These are phyloP conservation scores for Haberlea rhodopensis DNA, from an alignment of 257 asterid genomes.

Conservation along the genomic window DNA sequence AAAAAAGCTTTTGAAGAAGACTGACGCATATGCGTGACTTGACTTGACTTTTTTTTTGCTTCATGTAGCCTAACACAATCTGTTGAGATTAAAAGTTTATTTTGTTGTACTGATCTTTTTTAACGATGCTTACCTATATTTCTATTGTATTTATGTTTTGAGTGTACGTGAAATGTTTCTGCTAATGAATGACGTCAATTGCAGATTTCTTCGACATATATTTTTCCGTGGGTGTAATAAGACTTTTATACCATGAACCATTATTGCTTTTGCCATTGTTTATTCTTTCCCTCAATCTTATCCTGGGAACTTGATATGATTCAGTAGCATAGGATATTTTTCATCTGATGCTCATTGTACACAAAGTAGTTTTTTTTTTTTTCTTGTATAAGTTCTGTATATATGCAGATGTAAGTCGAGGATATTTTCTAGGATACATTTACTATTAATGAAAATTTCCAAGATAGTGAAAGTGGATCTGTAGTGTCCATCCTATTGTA, in stretches of 20 bases:
- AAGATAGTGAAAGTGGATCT: conserved; percentile 7
- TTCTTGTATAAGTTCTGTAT: conserved; percentile 6
- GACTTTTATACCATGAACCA: not conserved
- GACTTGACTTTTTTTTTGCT: too few relatives aligned
- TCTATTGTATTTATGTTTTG: not conserved
- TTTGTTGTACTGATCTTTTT: conserved; percentile 14
- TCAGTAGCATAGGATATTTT: not conserved
- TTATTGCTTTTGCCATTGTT: not conserved
- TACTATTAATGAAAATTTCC: conserved; percentile 5
- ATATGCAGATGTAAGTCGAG: conserved; percentile 6
- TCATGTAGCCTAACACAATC: too few relatives aligned
- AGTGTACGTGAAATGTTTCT: conserved; percentile 8
- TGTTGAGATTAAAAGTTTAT: too few relatives aligned
- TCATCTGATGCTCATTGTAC: not conserved
- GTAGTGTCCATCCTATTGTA: conserved; percentile 4
- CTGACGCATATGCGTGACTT: too few relatives aligned
- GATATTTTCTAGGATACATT: conserved; percentile 7
- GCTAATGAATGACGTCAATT: not conserved
- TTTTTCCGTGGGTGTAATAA: not conserved
- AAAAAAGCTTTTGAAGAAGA: too few relatives aligned
- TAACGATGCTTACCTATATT: conserved; percentile 10
- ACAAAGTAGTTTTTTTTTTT: not conserved
- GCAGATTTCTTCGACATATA: not conserved
- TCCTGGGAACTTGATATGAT: not conserved
- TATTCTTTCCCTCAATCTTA: not conserved